These are phyloP conservation scores for Trichophaea hybrida DNA, from an alignment of 2,329 filamentous ascomycete species.

Conservation along the genomic window DNA sequence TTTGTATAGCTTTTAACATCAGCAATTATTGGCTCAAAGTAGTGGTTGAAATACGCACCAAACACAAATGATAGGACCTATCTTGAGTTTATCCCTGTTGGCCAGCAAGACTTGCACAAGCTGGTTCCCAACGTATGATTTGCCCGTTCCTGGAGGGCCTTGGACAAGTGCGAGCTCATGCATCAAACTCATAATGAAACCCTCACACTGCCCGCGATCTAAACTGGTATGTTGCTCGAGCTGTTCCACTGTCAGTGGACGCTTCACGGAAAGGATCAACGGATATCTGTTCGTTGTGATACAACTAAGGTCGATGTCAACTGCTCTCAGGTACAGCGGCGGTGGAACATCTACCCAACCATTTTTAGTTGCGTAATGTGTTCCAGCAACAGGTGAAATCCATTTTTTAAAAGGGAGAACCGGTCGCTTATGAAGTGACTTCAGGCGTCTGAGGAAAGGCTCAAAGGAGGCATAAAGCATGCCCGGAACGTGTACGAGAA, in stretches of 20 bases:
- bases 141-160: constrained; percentile 57
- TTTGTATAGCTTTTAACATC: constrained; percentile 37
- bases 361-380: constrained; percentile 3
- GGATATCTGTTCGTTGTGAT: constrained; percentile 9
- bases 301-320: constrained; percentile 11
- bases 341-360: constrained; percentile 15
- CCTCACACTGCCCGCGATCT: constrained; percentile 39
- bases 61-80: constrained; percentile 41
- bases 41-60: constrained; percentile 15
- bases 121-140: constrained; percentile 31
- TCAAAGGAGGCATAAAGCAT: constrained; percentile 28
- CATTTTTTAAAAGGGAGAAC: constrained; percentile 27
- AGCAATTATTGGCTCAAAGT: constrained; percentile 1
- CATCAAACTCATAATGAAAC: constrained; percentile 41
- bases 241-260: constrained; percentile 18
- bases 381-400: constrained; percentile 16
- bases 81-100: constrained; percentile 31
- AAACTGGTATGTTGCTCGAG: constrained; percentile 34
- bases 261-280: constrained; percentile 13
- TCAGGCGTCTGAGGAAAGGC: constrained; percentile 28
- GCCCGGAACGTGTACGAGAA: constrained; percentile 29
- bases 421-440: constrained; percentile 24
- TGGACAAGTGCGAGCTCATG: constrained; percentile 48
- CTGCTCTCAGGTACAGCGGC: constrained; percentile 16
- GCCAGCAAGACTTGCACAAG: constrained; percentile 34